phyloP scores from a whole-genome alignment of 768 basidiomycete genomes.

The Hygrophorus russula region DNA sequence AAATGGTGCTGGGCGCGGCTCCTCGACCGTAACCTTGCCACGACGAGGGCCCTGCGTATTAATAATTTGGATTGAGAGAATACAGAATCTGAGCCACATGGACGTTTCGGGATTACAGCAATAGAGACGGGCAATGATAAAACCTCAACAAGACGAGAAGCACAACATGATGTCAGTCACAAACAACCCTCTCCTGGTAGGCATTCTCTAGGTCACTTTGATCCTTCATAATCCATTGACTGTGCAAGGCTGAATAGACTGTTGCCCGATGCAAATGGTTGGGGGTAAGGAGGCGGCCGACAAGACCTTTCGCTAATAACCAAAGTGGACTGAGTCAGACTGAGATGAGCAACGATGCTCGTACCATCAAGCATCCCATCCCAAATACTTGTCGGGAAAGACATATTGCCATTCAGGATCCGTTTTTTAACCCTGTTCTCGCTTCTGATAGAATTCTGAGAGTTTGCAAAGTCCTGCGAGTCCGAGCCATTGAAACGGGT shows the following conservation, averaged over 20 bases:
- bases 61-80: no score
- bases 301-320: conserved; percentile 43
- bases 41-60: no score
- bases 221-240: conserved; percentile 59
- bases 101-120: no score
- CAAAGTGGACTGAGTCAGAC: background rate
- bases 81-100: no score
- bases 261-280: conserved; percentile 51
- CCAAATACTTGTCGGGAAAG: conserved; percentile 51
- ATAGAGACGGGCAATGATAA: no score
- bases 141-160: background rate
- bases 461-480: conserved; percentile 6
- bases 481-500: conserved; percentile 19
- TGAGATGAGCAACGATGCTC: conserved; percentile 7
- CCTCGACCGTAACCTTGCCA: no score
- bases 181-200: conserved; percentile 45
- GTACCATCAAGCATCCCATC: conserved; percentile 44
- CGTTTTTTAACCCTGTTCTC: conserved; percentile 58
- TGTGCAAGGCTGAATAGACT: conserved; percentile 46
- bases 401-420: conserved; percentile 51
- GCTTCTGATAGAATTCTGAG: conserved; percentile 30
- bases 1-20: no score
- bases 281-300: conserved; percentile 48
- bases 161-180: background rate
- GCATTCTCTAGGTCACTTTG: conserved; percentile 46